Evolutionary conservation across 2,329 filamentous ascomycete species (phyloP).

Genomic region (Cercospora sesami): DNA sequence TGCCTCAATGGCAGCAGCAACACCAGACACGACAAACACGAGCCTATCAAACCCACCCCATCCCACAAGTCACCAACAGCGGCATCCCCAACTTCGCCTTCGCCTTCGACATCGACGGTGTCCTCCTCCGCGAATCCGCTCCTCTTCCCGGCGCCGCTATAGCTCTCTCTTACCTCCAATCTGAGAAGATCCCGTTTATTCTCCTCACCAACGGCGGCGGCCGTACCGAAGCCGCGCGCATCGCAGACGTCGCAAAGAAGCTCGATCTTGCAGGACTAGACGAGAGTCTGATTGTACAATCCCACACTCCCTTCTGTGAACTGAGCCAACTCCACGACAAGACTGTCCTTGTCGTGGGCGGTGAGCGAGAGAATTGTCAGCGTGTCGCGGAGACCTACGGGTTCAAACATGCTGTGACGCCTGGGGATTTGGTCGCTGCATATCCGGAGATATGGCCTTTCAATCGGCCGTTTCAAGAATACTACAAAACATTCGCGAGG

Average conservation of each 20-base stretch:
- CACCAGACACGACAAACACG: neutral
- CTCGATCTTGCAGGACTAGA: slow-evolving; percentile 63
- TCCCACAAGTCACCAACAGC: slow-evolving; percentile 16
- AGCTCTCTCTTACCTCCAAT: slow-evolving; percentile 70
- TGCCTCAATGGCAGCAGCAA: neutral
- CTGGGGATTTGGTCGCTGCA: slow-evolving; percentile 75
- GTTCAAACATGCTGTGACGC: slow-evolving; percentile 69
- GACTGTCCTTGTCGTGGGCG: slow-evolving; percentile 52
- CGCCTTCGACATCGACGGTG: slow-evolving; percentile 79
- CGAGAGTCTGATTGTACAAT: slow-evolving; percentile 75
- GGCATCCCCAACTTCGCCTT: slow-evolving; percentile 53
- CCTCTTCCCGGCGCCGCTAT: slow-evolving; percentile 76
- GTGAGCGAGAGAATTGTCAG: slow-evolving; percentile 60
- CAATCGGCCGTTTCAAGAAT: slow-evolving; percentile 62
- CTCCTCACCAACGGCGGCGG: slow-evolving; percentile 95
- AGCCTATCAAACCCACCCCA: slow-evolving; percentile 9
- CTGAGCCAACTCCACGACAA: slow-evolving; percentile 61
- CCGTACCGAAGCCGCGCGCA: slow-evolving; percentile 72
- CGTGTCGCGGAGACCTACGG: slow-evolving; percentile 65
- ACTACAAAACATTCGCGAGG: slow-evolving; percentile 60
- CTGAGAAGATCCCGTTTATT: slow-evolving; percentile 81
- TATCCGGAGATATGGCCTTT: slow-evolving; percentile 83
- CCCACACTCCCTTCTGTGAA: slow-evolving; percentile 84
- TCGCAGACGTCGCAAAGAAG: slow-evolving; percentile 66
- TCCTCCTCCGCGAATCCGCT: slow-evolving; percentile 79